Conservation (phyloP, 257 asterid genomes). For the Echites panduratus region DNA sequence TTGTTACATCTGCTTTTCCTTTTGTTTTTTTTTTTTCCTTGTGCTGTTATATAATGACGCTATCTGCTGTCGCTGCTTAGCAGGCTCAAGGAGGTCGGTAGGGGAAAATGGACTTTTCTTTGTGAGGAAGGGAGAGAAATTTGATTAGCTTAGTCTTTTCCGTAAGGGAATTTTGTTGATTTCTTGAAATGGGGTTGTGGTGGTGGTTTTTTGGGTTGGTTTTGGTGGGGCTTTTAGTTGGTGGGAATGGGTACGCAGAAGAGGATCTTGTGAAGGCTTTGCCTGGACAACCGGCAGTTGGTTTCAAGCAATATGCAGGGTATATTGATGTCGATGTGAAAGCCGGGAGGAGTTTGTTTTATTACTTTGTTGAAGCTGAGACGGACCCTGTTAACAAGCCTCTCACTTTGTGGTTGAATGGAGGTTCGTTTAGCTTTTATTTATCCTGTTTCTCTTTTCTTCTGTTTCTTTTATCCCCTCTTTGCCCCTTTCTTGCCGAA, state of each 20-base stretch:
- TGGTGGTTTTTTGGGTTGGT: conserved; percentile 44
- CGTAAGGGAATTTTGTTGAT: neutral
- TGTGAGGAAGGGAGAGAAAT: neutral
- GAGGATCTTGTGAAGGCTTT: conserved; percentile 65
- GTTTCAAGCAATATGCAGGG: conserved; percentile 84
- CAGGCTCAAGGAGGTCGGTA: neutral
- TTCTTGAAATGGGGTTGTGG: conserved; percentile 34
- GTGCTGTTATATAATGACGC: neutral
- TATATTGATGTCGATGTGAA: conserved; percentile 79
- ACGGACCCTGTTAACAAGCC: conserved; percentile 65
- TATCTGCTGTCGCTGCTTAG: neutral
- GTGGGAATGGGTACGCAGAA: conserved; percentile 55
- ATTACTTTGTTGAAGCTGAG: conserved; percentile 89
- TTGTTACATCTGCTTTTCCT: neutral
- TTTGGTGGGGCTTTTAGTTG: conserved; percentile 34
- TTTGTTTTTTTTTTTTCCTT: neutral
- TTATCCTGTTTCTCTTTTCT: neutral
- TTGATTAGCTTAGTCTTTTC: neutral
- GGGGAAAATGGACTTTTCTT: conserved; percentile 1
- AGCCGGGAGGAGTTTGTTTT: conserved; percentile 82
- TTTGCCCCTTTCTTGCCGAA: conserved; percentile 5
- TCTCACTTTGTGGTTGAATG: conserved; percentile 89
- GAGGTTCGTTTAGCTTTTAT: conserved; percentile 53
- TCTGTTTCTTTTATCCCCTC: neutral
- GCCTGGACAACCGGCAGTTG: conserved; percentile 86